These are phyloP conservation scores for Begonia masoniana DNA, from an alignment of 306 rosid species.

Conservation along the genomic window DNA sequence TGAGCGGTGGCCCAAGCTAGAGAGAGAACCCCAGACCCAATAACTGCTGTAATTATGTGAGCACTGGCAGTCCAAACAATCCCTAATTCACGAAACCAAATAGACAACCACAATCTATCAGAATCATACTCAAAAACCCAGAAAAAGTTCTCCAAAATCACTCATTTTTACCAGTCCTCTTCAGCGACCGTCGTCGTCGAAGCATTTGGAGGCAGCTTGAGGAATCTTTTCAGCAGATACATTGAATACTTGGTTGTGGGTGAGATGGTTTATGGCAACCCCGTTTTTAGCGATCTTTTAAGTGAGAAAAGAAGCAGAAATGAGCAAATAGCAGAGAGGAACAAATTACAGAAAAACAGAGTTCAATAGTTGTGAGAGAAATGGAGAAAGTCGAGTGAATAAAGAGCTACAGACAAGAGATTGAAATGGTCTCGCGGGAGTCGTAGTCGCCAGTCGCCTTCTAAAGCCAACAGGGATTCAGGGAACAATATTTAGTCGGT, in stretches of 20 bases:
- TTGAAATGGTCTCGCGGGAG: too few species aligned
- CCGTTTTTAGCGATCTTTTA: not conserved
- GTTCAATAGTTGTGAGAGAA: not conserved
- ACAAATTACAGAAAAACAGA: not conserved
- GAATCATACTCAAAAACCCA: not conserved
- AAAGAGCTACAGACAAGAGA: too few species aligned
- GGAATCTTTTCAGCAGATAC: not conserved
- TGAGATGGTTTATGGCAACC: not conserved
- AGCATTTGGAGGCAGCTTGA: constrained; percentile 9
- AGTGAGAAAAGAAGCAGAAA: too few species aligned
- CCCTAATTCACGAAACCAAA: constrained; percentile 18
- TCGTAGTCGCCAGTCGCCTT: too few species aligned
- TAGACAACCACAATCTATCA: not conserved
- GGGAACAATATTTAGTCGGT: too few species aligned
- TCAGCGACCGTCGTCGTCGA: constrained; percentile 64
- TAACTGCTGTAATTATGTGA: constrained; percentile 72
- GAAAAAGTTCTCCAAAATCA: not conserved
- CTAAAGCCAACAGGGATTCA: too few species aligned
- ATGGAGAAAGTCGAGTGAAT: too few species aligned
- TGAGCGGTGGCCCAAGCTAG: constrained; percentile 78
- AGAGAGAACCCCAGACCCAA: constrained; percentile 70
- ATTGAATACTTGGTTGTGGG: not conserved
- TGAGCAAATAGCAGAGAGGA: too few species aligned
- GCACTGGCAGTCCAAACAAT: constrained; percentile 55
- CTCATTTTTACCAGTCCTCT: constrained; percentile 38